Evolutionary conservation across 495 filamentous ascomycete genomes (phyloP).

Genomic region (Lepraria neglecta): DNA sequence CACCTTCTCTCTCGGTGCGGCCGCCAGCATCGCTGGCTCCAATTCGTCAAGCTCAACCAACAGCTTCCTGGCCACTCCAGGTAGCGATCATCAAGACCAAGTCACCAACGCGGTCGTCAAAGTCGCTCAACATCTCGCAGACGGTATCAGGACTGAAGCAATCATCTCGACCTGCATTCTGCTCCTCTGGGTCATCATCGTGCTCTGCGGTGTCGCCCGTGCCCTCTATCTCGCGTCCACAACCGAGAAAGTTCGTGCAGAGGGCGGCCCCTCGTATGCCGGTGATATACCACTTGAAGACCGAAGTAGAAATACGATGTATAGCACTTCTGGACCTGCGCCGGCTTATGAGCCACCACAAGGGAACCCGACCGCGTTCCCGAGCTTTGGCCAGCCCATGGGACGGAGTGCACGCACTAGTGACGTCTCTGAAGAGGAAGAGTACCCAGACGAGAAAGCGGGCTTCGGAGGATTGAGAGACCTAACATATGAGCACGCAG

Average conservation of each 20-base stretch:
- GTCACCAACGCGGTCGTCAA: conserved; percentile 67
- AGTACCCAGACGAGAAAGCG: conserved; percentile 40
- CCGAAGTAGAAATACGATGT: conserved; percentile 6
- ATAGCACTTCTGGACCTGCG: conserved; percentile 21
- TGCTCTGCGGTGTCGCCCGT: conserved; percentile 64
- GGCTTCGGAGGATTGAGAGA: conserved; percentile 42
- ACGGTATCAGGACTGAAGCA: conserved; percentile 63
- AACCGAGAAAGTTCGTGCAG: conserved; percentile 41
- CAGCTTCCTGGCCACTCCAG: conserved; percentile 69
- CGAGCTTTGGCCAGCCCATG: conserved; percentile 10
- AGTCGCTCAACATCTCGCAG: conserved; percentile 56
- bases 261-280: conserved; percentile 40
- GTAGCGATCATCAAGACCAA: conserved; percentile 63
- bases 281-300: conserved; percentile 27
- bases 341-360: conserved; percentile 29
- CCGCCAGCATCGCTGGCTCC: conserved; percentile 50
- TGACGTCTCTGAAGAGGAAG: conserved; percentile 12
- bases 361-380: background rate
- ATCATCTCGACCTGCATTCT: conserved; percentile 68
- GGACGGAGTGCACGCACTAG: conserved; percentile 8
- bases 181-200: conserved; percentile 66
- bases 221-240: conserved; percentile 48
- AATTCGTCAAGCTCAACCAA: conserved; percentile 47
- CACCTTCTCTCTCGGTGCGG: conserved; percentile 76
- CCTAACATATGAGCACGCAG: conserved; percentile 13